A percentile compares a stretch with the other conserved stretches of the same genome.
These are phyloP conservation scores for Magnaporthiopsis incrustans DNA, from an alignment of 2,329 filamentous ascomycete genomes.

Conservation along the genomic window DNA sequence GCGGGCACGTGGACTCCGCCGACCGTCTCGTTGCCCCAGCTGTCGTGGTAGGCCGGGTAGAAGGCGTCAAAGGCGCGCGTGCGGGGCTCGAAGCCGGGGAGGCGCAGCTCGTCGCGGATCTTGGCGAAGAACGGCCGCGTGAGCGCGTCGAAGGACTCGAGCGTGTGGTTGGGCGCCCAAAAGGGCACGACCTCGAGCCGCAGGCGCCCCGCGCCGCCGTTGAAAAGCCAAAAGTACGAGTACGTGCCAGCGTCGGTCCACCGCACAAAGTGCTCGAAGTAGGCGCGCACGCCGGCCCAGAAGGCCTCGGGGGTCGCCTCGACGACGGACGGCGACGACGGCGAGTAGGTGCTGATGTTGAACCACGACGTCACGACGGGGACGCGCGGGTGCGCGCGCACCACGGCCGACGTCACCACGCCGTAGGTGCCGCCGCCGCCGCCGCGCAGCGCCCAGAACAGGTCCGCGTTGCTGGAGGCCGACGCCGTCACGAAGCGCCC, in stretches of 20 bases:
- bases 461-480: conserved; percentile 30
- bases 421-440: conserved; percentile 33
- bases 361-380: conserved; percentile 17
- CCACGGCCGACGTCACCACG: conserved; percentile 23
- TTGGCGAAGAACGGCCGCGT: conserved; percentile 18
- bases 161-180: conserved; percentile 16
- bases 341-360: conserved; percentile 28
- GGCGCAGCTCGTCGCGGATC: conserved; percentile 17
- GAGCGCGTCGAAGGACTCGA: conserved; percentile 12
- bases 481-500: conserved; percentile 35
- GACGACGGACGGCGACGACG: background rate
- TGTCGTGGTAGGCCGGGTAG: conserved; percentile 36
- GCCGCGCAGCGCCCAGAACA: conserved; percentile 43
- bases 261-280: conserved; percentile 20
- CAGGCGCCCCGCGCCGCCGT: conserved; percentile 13
- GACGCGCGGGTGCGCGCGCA: conserved; percentile 13
- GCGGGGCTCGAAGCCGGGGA: conserved; percentile 9
- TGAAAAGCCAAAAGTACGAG: conserved; percentile 21
- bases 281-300: conserved; percentile 22
- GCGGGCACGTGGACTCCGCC: conserved; percentile 17
- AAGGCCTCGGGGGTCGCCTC: conserved; percentile 21
- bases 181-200: conserved; percentile 20
- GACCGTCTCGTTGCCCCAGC: conserved; percentile 24
- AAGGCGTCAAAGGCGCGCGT: conserved; percentile 26
- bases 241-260: conserved; percentile 22